These are phyloP conservation scores for Lotmaria passim DNA, from an alignment of 208 protist genomes.

Conservation along the genomic window DNA sequence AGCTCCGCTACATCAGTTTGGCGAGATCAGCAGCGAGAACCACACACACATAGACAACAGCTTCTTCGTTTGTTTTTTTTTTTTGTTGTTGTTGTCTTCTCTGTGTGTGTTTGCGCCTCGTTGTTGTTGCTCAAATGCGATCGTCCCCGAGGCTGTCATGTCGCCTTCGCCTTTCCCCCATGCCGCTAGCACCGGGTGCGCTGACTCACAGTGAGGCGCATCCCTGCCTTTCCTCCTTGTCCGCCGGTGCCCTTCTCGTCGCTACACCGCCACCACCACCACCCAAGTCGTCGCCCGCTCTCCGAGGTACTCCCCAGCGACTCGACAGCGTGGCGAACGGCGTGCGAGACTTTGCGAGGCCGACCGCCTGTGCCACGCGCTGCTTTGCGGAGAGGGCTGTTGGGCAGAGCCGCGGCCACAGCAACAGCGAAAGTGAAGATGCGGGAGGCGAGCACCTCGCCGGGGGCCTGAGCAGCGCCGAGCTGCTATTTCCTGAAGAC, in stretches of 20 bases:
- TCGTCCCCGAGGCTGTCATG: not conserved
- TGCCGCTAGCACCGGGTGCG: not conserved
- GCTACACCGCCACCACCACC: not conserved
- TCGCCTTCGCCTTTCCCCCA: not conserved
- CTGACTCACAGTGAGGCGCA: not conserved
- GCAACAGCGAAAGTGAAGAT: not conserved
- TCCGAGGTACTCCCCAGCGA: not conserved
- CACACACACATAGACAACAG: no score
- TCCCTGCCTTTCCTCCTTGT: not conserved
- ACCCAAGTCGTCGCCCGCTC: not conserved
- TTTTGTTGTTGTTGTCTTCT: no score
- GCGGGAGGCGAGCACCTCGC: not conserved
- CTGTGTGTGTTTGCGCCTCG: no score
- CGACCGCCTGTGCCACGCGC: not conserved
- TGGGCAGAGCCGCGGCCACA: not conserved
- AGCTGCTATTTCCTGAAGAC: constrained; percentile 4
- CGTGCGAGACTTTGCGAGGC: not conserved
- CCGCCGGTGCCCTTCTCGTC: not conserved
- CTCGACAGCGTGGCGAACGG: not conserved
- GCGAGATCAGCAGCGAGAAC: no score
- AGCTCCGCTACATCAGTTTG: no score
- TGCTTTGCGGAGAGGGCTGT: not conserved
- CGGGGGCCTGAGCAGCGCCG: not conserved
- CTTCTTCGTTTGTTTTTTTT: no score
- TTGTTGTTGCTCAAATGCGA: no score